phyloP scores from a whole-genome alignment of 805 yeast species.

The Metschnikowia picachoensis region DNA sequence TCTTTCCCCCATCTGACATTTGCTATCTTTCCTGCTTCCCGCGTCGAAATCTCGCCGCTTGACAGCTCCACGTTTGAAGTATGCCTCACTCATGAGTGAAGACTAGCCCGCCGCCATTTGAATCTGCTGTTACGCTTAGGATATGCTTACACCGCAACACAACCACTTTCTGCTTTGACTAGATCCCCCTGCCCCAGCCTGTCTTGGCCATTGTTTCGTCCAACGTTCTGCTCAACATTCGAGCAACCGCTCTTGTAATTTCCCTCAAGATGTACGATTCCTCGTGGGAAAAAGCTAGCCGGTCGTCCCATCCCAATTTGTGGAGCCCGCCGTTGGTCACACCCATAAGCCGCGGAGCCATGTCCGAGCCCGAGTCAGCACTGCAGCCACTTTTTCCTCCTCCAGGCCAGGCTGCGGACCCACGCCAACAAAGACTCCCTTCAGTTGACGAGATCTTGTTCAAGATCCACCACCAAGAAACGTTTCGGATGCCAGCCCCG shows the following conservation, averaged over 20 bases:
- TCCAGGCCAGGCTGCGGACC: neutral
- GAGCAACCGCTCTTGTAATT: neutral
- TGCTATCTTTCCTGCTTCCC: conserved; percentile 2
- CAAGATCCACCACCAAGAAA: conserved; percentile 7
- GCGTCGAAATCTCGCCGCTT: conserved; percentile 1
- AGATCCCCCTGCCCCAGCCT: no score
- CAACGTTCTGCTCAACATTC: no score
- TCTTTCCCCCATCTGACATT: neutral
- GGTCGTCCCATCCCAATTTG: conserved; percentile 9
- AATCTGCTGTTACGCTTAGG: no score
- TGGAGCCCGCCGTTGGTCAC: conserved; percentile 12
- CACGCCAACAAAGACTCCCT: conserved; percentile 8
- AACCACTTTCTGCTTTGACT: no score
- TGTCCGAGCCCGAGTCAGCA: conserved; percentile 5
- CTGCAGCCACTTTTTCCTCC: neutral
- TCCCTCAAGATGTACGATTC: conserved; percentile 10
- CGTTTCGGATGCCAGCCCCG: conserved; percentile 1
- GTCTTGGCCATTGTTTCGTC: no score
- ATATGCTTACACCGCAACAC: no score
- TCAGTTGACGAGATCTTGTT: conserved; percentile 11
- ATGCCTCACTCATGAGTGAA: conserved; percentile 6
- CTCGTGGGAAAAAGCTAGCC: conserved; percentile 11
- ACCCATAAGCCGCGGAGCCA: conserved; percentile 3
- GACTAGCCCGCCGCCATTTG: neutral
- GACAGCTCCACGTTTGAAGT: conserved; percentile 6